Base-by-base conservation (phyloP, 257 asterid genomes). In the Fraxinus americana region DNA sequence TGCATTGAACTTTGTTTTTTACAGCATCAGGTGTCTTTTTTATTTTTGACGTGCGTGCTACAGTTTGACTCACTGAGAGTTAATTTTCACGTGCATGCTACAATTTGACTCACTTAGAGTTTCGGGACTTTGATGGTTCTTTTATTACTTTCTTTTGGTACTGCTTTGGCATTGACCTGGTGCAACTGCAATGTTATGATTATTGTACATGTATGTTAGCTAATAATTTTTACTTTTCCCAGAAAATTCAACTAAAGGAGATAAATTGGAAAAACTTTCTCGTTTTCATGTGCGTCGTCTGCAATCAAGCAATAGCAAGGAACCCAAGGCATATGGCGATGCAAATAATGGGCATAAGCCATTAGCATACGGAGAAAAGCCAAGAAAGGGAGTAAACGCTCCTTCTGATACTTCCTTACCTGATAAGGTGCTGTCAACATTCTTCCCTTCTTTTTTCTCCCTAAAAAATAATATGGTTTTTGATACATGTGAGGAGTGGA, bases 341-440 rank as follows among this genome's bases (percentile, higher is more conserved):
- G 70, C 78, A 77, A 81, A 84, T 77, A 77, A 86, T 50, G 84
- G 80, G 50, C 80, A 66, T 63, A 80, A 74, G 75, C 67, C 77
- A 35, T 39, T 71, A 61, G 80, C 75, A 71, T 61, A 74, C 78
- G 96, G 85, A 83, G 89, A 88, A 54, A 83, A 81, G 82, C 80
- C 87, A 35, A 85, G 76, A 81, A 84, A 83, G 85, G 82, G 84
- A 74, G 82, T 27, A 66, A 72, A 65, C 79, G 67, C 1, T 36
- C 41, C 86, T 65, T 73, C 82, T 73, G 90, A 89, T 78, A 65
- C 59, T 59, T 73, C 84, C 57, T 50, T 82, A 27, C 54, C 86
- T 45, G 87, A 89, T 45, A 91, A 92, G 93, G 93, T 91, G 68
- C 83, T 63, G 50, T 34, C 74, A 25, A 17, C 71, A 48, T 57